Evolutionary conservation across 1,284 basidiomycete genomes (phyloP).

Genomic region (Marasmius tenuissimus): DNA sequence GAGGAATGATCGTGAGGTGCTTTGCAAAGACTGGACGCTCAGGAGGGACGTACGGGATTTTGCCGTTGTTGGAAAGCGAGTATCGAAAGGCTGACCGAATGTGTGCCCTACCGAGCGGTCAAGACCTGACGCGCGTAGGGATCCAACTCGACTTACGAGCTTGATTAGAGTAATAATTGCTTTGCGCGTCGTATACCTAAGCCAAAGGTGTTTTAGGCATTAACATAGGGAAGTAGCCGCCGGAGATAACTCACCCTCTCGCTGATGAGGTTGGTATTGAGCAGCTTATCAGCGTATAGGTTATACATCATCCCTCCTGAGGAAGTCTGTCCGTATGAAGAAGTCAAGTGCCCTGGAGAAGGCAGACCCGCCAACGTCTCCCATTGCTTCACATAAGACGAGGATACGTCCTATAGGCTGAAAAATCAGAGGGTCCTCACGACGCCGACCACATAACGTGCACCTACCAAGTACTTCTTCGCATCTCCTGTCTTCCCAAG

Average conservation of each 20-base stretch:
- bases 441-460: neutral
- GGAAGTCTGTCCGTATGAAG: neutral
- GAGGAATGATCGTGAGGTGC: neutral
- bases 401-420: neutral
- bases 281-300: slow-evolving; percentile 33
- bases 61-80: neutral
- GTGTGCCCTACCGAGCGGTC: neutral
- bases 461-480: slow-evolving; percentile 17
- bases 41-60: neutral
- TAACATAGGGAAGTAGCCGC: neutral
- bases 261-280: slow-evolving; percentile 11
- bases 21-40: neutral
- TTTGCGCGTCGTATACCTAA: slow-evolving; percentile 8
- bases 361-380: neutral
- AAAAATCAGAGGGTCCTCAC: neutral
- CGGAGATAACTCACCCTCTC: slow-evolving; percentile 3
- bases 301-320: slow-evolving; percentile 34
- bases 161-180: neutral
- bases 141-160: neutral
- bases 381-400: neutral
- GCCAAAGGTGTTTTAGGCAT: neutral
- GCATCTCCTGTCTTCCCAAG: slow-evolving; percentile 13
- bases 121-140: neutral
- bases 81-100: neutral
- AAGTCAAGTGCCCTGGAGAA: neutral